A percentile compares a stretch with the other conserved stretches of the same genome.
These are phyloP conservation scores for Phytophthora crassamura DNA, from an alignment of 352 stramenopile genomes.

Conservation along the genomic window DNA sequence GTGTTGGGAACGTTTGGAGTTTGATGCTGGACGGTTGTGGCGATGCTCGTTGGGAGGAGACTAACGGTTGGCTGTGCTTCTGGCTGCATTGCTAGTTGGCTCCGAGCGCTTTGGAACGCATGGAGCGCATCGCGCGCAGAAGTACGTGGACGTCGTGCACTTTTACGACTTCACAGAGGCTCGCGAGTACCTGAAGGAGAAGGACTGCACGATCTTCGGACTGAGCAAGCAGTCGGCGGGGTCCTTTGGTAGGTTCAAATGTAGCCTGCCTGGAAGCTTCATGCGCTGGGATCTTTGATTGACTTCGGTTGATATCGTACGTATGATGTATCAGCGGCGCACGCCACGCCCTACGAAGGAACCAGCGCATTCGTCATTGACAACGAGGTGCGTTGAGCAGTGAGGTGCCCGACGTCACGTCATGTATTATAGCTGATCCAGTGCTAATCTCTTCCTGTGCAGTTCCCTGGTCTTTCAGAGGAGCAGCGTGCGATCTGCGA, in stretches of 20 bases:
- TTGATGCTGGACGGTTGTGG: constrained; percentile 3
- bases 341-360: constrained; percentile 53
- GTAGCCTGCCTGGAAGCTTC: constrained; percentile 4
- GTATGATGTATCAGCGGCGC: constrained; percentile 46
- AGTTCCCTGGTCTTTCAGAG: constrained; percentile 56
- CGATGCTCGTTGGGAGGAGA: background rate
- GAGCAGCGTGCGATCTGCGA: constrained; percentile 76
- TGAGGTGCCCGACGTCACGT: constrained; percentile 1
- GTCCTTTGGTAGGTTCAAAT: constrained; percentile 40
- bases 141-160: constrained; percentile 80
- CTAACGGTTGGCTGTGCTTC: constrained; percentile 16
- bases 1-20: constrained; percentile 11
- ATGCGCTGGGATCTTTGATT: constrained; percentile 5
- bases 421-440: background rate
- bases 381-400: constrained; percentile 58
- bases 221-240: constrained; percentile 36
- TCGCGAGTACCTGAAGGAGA: constrained; percentile 58
- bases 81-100: constrained; percentile 49
- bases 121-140: constrained; percentile 78
- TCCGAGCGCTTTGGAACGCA: constrained; percentile 82
- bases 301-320: constrained; percentile 14
- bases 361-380: constrained; percentile 79
- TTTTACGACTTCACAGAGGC: constrained; percentile 77
- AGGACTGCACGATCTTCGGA: constrained; percentile 67
- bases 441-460: constrained; percentile 3